Conservation (phyloP, 1,284 basidiomycete genomes). For the Chondrostereum purpureum region DNA sequence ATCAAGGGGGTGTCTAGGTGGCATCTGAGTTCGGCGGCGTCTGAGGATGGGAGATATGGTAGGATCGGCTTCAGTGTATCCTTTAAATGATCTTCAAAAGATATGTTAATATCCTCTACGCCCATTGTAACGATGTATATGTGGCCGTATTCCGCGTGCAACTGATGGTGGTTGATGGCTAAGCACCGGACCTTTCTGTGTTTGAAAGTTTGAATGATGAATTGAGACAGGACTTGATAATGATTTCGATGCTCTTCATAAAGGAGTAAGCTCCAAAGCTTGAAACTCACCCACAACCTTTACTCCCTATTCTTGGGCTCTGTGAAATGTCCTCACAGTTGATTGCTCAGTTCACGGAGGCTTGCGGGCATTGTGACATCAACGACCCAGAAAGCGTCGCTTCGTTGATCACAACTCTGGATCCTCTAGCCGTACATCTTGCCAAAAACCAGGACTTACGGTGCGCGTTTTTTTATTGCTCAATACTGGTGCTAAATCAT, state of each 20-base stretch:
- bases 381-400: constrained; percentile 23
- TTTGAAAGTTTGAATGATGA: constrained; percentile 3
- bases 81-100: constrained; percentile 59
- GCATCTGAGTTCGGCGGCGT: constrained; percentile 33
- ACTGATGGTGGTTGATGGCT: constrained; percentile 13
- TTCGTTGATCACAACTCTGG: constrained; percentile 30
- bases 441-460: constrained; percentile 37
- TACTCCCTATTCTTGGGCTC: too few relatives aligned
- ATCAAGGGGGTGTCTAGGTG: constrained; percentile 35
- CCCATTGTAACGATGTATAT: constrained; percentile 7
- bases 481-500: neutral
- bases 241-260: constrained; percentile 10
- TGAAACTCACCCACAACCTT: too few relatives aligned
- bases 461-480: constrained; percentile 22
- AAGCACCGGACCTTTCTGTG: constrained; percentile 10
- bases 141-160: too few relatives aligned
- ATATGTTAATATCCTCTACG: constrained; percentile 54
- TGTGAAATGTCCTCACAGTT: constrained; percentile 15
- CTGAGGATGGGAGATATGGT: constrained; percentile 37
- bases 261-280: constrained; percentile 2
- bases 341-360: constrained; percentile 27
- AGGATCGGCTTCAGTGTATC: constrained; percentile 39
- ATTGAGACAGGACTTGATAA: constrained; percentile 4
- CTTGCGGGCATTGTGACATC: constrained; percentile 31
- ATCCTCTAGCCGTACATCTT: constrained; percentile 38